phyloP scores from a whole-genome alignment of 2,329 filamentous ascomycete genomes.

The Ramichloridium luteum region DNA sequence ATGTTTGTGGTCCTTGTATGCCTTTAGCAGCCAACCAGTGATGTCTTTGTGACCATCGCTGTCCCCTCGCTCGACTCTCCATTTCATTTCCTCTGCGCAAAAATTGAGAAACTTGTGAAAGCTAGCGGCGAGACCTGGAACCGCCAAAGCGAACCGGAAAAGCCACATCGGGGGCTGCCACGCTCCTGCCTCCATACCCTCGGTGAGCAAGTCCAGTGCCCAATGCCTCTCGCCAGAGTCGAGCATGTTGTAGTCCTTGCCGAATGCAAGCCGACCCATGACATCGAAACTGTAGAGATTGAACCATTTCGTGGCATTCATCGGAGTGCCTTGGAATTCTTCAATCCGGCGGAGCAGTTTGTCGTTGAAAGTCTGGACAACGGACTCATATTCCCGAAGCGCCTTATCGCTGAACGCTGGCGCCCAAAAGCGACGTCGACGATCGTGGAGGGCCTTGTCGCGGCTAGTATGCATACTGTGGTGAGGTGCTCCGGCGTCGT shows the following conservation, averaged over 20 bases:
- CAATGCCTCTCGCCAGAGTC: conserved; percentile 23
- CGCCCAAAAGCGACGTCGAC: conserved; percentile 30
- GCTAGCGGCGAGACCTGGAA: conserved; percentile 24
- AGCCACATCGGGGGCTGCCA: conserved; percentile 24
- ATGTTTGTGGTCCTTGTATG: conserved; percentile 15
- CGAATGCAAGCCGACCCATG: conserved; percentile 35
- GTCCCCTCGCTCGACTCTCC: conserved; percentile 19
- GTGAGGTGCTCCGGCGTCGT: conserved; percentile 25
- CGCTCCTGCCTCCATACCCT: conserved; percentile 20
- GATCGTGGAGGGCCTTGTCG: conserved; percentile 27
- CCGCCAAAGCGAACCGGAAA: conserved; percentile 20
- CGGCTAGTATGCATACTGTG: conserved; percentile 30
- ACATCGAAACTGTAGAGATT: conserved; percentile 34
- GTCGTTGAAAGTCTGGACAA: conserved; percentile 26
- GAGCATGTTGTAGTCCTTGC: conserved; percentile 30
- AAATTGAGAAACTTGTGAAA: conserved; percentile 27
- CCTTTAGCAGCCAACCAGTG: conserved; percentile 21
- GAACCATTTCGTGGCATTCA: conserved; percentile 31
- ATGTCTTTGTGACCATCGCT: conserved; percentile 14
- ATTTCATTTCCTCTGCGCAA: conserved; percentile 23
- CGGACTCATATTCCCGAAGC: conserved; percentile 30
- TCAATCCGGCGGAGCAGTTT: conserved; percentile 24
- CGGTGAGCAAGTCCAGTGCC: conserved; percentile 27
- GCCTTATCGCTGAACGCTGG: conserved; percentile 31
- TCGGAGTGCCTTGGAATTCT: conserved; percentile 14